These are phyloP conservation scores for Cymbopogon citratus DNA, from an alignment of 176 grass and related monocot genomes.

Conservation along the genomic window DNA sequence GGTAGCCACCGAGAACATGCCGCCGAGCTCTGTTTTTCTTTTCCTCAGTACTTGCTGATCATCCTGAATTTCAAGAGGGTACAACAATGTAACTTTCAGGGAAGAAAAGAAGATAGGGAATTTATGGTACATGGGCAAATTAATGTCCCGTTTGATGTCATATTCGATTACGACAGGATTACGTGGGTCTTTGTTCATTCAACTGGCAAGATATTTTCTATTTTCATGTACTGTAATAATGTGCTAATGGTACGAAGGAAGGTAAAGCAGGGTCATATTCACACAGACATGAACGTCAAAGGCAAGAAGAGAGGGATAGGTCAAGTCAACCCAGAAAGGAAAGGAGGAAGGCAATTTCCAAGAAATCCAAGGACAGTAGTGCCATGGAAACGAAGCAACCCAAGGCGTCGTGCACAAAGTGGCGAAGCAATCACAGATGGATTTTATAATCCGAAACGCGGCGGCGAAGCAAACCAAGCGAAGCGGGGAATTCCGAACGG, in stretches of 20 bases:
- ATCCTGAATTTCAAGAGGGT: conserved; percentile 42
- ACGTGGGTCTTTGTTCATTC: background rate
- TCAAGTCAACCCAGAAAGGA: conserved; percentile 1
- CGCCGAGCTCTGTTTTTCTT: conserved; percentile 95
- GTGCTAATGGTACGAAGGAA: background rate
- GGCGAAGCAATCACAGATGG: conserved; percentile 12
- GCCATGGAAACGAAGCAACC: conserved; percentile 16
- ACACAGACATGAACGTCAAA: background rate
- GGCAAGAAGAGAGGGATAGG: background rate
- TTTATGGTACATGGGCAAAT: background rate
- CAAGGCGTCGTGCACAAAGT: conserved; percentile 2
- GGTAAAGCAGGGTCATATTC: background rate
- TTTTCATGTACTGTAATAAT: background rate
- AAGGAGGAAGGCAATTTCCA: background rate
- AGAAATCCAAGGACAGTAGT: conserved; percentile 5
- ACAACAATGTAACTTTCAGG: conserved; percentile 18
- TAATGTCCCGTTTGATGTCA: background rate
- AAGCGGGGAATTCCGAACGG: background rate
- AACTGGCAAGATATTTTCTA: background rate
- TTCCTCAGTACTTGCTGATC: conserved; percentile 68
- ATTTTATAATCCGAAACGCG: background rate
- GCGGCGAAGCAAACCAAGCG: conserved; percentile 28
- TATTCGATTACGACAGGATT: background rate
- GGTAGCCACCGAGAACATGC: conserved; percentile 64
- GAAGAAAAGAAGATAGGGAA: background rate